Base-by-base conservation (phyloP, 2,329 filamentous ascomycete species). In the Bimuria novae-zelandiae region DNA sequence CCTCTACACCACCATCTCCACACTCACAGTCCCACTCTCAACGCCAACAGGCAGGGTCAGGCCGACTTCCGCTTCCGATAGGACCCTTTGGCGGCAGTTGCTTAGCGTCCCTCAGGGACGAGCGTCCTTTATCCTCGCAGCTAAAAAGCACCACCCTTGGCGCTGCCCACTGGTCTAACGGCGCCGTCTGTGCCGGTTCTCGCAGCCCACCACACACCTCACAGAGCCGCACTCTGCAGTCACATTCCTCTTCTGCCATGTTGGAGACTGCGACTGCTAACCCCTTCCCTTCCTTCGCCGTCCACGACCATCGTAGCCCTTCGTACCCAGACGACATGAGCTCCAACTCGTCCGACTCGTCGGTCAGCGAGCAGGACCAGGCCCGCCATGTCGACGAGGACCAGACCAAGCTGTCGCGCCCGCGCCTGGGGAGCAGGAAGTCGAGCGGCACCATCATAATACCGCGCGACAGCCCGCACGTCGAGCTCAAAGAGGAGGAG, bases 371-470 rank as follows among this genome's bases (percentile, higher is more conserved):
- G 39, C 55, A 56, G 41, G 70, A 72, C 57, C 63, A 65, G 19
- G 50, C 35, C 59, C 43, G 44, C 32, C 32, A 37, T 4, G 44
- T 37, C 44, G 62, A 60, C 46, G 76, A 74, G 50, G 80, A 82
- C 69, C 74, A 75, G 52, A 74, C 60, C 74, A 68, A 79, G 62
- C 75, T 77, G 40, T 72, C 79, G 57, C 84, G 90, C 30, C 90
- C 90, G 23, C 82, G 84, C 51, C 78, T 93, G 54, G 84, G 84
- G 16, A 89, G 84, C 63, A 83, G 89, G 43, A 90, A 91, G 75
- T 89, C 87, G 63, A 93, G 89, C 70, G 89, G 89, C 52, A 91
- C 90, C 42, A 88, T 94, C 60, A 89, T 92, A 59, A 88, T 95
- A 33, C 88, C 89, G 30, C 84, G 90, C 62, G 89, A 93, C 68